Evolutionary conservation across 257 asterid genomes (phyloP).

Genomic region (Lavandula angustifolia): DNA sequence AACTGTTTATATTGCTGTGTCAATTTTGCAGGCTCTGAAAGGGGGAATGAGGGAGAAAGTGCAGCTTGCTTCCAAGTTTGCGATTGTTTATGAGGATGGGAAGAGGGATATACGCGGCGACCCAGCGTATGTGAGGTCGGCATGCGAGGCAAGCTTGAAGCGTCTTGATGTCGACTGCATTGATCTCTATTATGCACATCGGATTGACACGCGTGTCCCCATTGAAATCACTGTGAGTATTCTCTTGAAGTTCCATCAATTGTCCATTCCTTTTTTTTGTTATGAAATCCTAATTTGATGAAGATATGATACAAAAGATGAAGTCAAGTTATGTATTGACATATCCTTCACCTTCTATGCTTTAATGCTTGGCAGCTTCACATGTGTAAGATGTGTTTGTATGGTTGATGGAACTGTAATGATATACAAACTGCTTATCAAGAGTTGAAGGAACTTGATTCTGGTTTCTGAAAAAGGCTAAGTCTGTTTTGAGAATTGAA

Average conservation of each 20-base stretch:
- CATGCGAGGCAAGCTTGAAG: constrained; percentile 40
- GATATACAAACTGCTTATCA: too few species aligned
- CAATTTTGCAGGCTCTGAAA: constrained; percentile 29
- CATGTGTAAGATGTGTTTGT: too few species aligned
- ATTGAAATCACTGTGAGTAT: constrained; percentile 48
- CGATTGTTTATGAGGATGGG: constrained; percentile 7
- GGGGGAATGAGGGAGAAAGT: constrained; percentile 35
- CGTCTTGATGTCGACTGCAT: constrained; percentile 32
- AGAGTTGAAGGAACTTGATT: too few species aligned
- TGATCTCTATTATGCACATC: constrained; percentile 37
- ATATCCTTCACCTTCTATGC: too few species aligned
- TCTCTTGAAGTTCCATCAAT: neutral
- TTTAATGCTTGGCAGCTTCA: too few species aligned
- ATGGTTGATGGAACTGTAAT: too few species aligned
- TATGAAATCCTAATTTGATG: too few species aligned
- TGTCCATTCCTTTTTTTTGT: too few species aligned
- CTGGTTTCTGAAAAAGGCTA: too few species aligned
- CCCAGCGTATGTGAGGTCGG: constrained; percentile 29
- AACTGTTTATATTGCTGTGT: neutral
- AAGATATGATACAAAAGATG: too few species aligned
- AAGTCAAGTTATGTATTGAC: too few species aligned
- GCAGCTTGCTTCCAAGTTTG: constrained; percentile 37
- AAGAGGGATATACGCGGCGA: constrained; percentile 2
- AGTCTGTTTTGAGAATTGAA: too few species aligned
- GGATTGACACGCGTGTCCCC: constrained; percentile 44